Conservation (phyloP, 495 filamentous ascomycete genomes). For the Rhizodiscina lignyota region DNA sequence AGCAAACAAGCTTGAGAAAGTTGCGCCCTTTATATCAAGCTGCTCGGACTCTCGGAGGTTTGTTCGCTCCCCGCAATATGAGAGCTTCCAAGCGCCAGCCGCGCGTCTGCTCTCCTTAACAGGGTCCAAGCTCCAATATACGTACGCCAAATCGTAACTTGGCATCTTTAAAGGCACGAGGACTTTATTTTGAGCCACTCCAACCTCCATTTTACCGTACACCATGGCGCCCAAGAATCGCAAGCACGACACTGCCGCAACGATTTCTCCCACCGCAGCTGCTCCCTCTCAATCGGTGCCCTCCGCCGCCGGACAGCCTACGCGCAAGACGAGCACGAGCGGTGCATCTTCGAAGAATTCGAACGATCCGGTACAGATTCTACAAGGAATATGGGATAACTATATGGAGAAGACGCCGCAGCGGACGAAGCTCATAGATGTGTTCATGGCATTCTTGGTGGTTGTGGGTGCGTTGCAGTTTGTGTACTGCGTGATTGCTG, state of each 20-base stretch:
- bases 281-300: constrained; percentile 13
- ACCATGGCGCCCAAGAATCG: constrained; percentile 37
- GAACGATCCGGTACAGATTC: constrained; percentile 36
- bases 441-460: constrained; percentile 81
- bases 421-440: constrained; percentile 81
- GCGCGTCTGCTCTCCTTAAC: no score
- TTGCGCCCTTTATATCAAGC: no score
- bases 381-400: constrained; percentile 44
- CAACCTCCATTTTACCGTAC: no score
- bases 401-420: constrained; percentile 70
- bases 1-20: no score
- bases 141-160: no score
- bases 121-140: no score
- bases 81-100: no score
- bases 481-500: constrained; percentile 75
- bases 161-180: no score
- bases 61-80: no score
- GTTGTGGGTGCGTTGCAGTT: constrained; percentile 81
- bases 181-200: no score
- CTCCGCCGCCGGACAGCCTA: constrained; percentile 14
- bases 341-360: constrained; percentile 8
- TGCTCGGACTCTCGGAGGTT: no score
- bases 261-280: constrained; percentile 15
- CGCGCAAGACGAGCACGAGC: constrained; percentile 4
- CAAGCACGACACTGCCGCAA: constrained; percentile 21